These are phyloP conservation scores for Trichoderma citrinoviride DNA, from an alignment of 2,329 filamentous ascomycete species.

Conservation along the genomic window DNA sequence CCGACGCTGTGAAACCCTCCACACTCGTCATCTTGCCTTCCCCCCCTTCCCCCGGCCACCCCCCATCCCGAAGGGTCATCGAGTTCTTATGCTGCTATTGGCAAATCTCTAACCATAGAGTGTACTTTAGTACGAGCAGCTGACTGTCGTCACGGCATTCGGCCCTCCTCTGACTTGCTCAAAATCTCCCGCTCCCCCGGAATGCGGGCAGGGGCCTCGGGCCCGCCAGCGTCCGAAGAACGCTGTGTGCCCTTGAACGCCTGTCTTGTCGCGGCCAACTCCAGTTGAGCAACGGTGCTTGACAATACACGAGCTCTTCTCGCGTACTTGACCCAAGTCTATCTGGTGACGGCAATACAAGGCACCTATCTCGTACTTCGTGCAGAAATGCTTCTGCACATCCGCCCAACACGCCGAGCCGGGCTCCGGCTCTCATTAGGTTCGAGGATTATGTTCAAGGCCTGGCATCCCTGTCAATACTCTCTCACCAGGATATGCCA, in stretches of 20 bases:
- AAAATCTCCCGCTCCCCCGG: background rate
- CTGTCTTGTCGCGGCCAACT: background rate
- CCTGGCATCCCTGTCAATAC: background rate
- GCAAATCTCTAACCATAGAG: background rate
- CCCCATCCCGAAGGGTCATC: background rate
- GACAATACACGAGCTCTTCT: too few relatives aligned
- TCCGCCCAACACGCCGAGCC: background rate
- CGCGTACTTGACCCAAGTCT: too few relatives aligned
- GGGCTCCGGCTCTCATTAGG: background rate
- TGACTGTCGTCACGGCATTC: background rate
- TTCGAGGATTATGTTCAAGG: background rate
- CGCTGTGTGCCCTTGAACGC: background rate
- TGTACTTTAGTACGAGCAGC: background rate
- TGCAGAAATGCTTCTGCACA: too few relatives aligned
- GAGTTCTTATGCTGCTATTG: background rate
- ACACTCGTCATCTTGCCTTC: background rate
- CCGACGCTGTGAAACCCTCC: conserved; percentile 2
- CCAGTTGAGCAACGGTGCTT: too few relatives aligned
- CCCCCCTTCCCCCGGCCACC: background rate
- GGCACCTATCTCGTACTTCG: background rate
- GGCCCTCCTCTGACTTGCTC: background rate
- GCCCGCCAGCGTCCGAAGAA: background rate
- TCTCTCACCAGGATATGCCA: background rate
- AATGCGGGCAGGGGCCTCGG: background rate
- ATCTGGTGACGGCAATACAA: background rate